Evolutionary conservation across 1,139 yeast species (phyloP).

Genomic region (Geotrichum europaeum): DNA sequence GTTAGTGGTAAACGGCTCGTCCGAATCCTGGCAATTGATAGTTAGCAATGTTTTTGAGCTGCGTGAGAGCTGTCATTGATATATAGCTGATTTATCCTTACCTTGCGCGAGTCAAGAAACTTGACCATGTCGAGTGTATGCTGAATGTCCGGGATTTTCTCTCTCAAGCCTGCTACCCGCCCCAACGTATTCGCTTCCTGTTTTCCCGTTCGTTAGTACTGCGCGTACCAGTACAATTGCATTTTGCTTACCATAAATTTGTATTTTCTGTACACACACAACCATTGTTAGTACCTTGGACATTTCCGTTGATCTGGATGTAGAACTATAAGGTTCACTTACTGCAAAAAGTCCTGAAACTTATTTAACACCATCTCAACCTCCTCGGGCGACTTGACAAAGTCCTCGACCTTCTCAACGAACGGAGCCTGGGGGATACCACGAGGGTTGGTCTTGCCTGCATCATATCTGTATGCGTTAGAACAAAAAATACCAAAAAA

Average conservation of each 20-base stretch:
- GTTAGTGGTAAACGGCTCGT: conserved; percentile 53
- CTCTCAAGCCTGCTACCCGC: conserved; percentile 59
- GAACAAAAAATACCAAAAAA: background rate
- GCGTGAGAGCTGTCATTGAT: background rate
- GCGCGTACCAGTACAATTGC: background rate
- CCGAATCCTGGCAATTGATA: conserved; percentile 32
- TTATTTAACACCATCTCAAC: conserved; percentile 61
- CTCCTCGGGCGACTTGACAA: conserved; percentile 62
- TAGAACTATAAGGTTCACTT: conserved; percentile 1
- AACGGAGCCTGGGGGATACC: conserved; percentile 98
- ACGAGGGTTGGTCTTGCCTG: conserved; percentile 55
- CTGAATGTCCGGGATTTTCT: conserved; percentile 83
- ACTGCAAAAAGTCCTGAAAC: conserved; percentile 74
- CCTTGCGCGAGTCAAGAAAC: conserved; percentile 48
- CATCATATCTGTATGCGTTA: conserved; percentile 11
- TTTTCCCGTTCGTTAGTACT: conserved; percentile 9
- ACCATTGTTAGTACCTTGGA: background rate
- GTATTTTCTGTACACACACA: conserved; percentile 45
- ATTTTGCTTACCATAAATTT: conserved; percentile 54
- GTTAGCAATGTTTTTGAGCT: background rate
- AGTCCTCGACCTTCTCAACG: conserved; percentile 74
- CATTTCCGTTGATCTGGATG: background rate
- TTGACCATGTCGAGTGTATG: conserved; percentile 72
- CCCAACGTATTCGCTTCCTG: conserved; percentile 57
- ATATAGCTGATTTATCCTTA: background rate